Percentiles rank a stretch among this genome's conserved stretches.
Evolutionary conservation across 2,329 filamentous ascomycete species (phyloP).

Genomic region (Cordyceps militaris): DNA sequence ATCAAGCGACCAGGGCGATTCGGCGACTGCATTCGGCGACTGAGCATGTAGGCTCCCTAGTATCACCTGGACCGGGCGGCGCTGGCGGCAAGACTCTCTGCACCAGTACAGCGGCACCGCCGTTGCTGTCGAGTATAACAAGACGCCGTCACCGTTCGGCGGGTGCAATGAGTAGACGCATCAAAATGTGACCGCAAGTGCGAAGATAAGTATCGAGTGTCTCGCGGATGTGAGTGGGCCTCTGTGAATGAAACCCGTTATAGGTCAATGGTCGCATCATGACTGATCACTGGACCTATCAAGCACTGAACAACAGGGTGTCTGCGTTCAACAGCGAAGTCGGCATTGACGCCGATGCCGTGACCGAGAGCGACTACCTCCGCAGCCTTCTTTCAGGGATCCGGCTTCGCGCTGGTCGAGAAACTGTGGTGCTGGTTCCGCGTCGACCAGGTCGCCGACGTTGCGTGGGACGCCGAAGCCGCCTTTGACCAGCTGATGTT

Average conservation of each 20-base stretch:
- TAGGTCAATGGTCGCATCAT: not conserved
- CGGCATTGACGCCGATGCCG: not conserved
- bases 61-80: not conserved
- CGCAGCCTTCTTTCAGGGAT: not conserved
- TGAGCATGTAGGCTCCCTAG: not conserved
- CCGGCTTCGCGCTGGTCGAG: not conserved
- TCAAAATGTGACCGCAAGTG: not conserved
- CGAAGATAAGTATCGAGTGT: not conserved
- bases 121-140: not conserved
- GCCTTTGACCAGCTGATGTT: constrained; percentile 5
- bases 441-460: not conserved
- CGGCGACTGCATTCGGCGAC: not conserved
- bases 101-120: not conserved
- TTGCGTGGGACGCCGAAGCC: not conserved
- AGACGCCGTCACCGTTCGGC: not conserved
- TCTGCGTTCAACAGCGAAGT: not conserved
- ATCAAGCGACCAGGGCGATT: not conserved
- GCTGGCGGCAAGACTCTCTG: not conserved
- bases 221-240: not conserved
- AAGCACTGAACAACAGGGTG: not conserved
- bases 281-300: not conserved
- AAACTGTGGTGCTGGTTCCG: constrained; percentile 5
- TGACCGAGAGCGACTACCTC: not conserved
- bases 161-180: not conserved
- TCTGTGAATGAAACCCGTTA: not conserved